Evolutionary conservation across 805 yeast genomes (phyloP), one percentile per base, ranked within the genome.

Genomic region (Metschnikowia arizonensis): DNA sequence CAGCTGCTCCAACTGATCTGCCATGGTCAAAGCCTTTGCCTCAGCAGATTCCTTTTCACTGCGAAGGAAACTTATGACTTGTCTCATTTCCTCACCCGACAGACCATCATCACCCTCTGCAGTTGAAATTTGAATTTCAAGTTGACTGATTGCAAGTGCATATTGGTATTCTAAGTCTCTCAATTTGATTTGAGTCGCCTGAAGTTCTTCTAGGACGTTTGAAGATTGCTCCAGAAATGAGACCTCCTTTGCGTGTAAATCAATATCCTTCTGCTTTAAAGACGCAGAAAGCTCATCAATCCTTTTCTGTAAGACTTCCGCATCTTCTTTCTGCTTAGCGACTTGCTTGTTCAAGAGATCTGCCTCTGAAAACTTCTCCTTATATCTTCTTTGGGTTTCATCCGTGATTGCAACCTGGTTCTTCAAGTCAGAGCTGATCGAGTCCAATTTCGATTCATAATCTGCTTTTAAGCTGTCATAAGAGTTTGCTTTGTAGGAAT

Each of bases 21-120:
- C 59, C 18, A 61, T 50, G 8, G 53, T 48, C 1, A 49, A 17
- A 3, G 56, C 66, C 54, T 82, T 85, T 7, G 81, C 74, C 39
- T 80, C 83, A 1, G 82, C 72, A 4, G 82, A 69, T 50, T 88
- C 95, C 56, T 83, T 85, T 53, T 87, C 95, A 49, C 83, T 79
- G 37, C 90, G 82, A 46, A 88, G 66, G 55, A 76, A 82, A 1
- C 73, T 59, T 29, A 88, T 65, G 23, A 88, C 73, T 50, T 82
- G 82, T 41, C 62, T 62, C 39, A 66, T 48, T 25, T 65, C 50
- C n/a, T 54, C 69, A 11, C 42, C 50, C 10, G 53, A 23, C 29
- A 49, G 42, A n/a, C 38, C 34, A 6, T 52, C 56, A 5, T 39
- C 51, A 9, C 35, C 29, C 7, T 33, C 48, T 7, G 52, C 32